A percentile compares a stretch with the other conserved stretches of the same genome.
These are phyloP conservation scores for Ilex aquifolium DNA, from an alignment of 257 asterid genomes.

Conservation along the genomic window DNA sequence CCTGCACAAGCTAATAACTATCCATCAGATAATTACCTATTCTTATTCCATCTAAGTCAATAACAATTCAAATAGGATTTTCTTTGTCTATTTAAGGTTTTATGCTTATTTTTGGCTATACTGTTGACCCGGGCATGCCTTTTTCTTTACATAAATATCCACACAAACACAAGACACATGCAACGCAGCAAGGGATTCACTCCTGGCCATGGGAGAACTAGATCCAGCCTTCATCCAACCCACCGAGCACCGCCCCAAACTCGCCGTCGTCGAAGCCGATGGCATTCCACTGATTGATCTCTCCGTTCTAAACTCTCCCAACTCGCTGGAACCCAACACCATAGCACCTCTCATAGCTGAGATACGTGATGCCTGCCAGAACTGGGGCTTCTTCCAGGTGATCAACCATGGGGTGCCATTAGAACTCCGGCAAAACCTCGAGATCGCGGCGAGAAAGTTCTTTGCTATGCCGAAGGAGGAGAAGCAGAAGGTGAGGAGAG, in stretches of 20 bases:
- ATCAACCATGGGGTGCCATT: conserved; percentile 74
- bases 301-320: conserved; percentile 6
- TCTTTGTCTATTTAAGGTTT: no score
- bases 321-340: conserved; percentile 6
- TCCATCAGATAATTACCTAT: no score
- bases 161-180: neutral
- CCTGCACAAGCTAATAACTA: no score
- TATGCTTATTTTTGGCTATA: neutral
- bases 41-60: neutral
- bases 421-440: conserved; percentile 34
- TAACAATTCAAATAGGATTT: no score
- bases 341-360: conserved; percentile 32
- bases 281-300: conserved; percentile 71
- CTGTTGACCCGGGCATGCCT: neutral
- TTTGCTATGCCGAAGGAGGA: conserved; percentile 52
- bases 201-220: conserved; percentile 33
- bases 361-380: conserved; percentile 48
- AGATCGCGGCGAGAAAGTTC: conserved; percentile 41
- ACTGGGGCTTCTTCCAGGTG: conserved; percentile 80
- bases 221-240: conserved; percentile 54
- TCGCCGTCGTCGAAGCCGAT: conserved; percentile 25
- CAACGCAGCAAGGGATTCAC: neutral
- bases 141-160: no score
- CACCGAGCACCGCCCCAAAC: conserved; percentile 58
- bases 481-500: conserved; percentile 43